These are phyloP conservation scores for Tephrocybe sp. DNA, from an alignment of 768 basidiomycete genomes.

Conservation along the genomic window DNA sequence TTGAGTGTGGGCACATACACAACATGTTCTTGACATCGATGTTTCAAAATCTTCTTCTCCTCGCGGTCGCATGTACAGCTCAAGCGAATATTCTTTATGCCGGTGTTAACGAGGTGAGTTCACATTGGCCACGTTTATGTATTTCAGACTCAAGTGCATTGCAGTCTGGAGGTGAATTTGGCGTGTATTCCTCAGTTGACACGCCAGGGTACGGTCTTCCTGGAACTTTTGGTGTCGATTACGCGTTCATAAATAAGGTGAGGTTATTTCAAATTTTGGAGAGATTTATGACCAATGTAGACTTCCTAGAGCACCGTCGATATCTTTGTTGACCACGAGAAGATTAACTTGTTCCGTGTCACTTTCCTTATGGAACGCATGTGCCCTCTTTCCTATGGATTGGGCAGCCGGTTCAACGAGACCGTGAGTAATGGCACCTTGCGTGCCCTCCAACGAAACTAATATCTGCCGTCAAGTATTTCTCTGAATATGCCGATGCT, in stretches of 20 bases:
- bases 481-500: slow-evolving; percentile 39
- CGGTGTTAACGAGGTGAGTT: slow-evolving; percentile 40
- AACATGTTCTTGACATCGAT: slow-evolving; percentile 7
- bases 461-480: slow-evolving; percentile 29
- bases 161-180: slow-evolving; percentile 47
- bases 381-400: slow-evolving; percentile 35
- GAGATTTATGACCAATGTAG: too few relatives aligned
- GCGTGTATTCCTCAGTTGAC: slow-evolving; percentile 32
- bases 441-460: not conserved
- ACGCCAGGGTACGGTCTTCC: slow-evolving; percentile 39
- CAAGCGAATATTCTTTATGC: slow-evolving; percentile 37
- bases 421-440: slow-evolving; percentile 25
- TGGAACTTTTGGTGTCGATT: slow-evolving; percentile 40
- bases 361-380: slow-evolving; percentile 48
- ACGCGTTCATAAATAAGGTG: slow-evolving; percentile 48
- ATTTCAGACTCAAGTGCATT: not conserved
- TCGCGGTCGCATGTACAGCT: slow-evolving; percentile 7
- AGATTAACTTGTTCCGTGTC: slow-evolving; percentile 47
- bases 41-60: slow-evolving; percentile 4
- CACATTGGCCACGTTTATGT: not conserved
- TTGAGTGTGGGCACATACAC: not conserved
- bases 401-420: slow-evolving; percentile 42
- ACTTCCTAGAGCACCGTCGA: slow-evolving; percentile 36
- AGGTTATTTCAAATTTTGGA: too few relatives aligned
- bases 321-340: slow-evolving; percentile 44